Base-by-base conservation (phyloP, 2,329 filamentous ascomycete genomes). In the Dothistroma septosporum region DNA sequence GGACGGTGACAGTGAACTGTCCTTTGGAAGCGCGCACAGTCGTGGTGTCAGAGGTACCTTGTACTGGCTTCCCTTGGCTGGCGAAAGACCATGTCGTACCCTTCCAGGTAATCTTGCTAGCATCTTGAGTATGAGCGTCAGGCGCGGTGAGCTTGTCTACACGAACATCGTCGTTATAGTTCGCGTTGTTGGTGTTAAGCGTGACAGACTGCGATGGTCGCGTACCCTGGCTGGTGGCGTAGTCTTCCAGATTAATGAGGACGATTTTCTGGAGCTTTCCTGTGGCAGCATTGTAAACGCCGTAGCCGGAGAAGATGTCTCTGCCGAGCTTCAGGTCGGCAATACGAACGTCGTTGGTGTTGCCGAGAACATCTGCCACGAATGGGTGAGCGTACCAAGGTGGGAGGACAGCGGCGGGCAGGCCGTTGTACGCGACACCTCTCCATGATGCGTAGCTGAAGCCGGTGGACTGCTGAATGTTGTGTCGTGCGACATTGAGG, bases 361-460 rank as follows among this genome's bases (percentile, higher is more conserved):
- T 64, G n/a, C 62, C 62, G 28, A 64, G 58, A 4, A 64, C 58
- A 35, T 64, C 62, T 7, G 62, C 62, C 16, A 64, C 59, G 50
- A 64, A 64, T 6, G 62, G 62, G 46, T 64, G 62, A 19, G 62
- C 62, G 59, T 64, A 64, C 53, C 61, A 64, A 22, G 62, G 62
- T 48, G 62, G 56, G 9, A 61, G 56, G 6, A 64, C 62, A 8
- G 62, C 62, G 14, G 62, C 58, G 28, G 62, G 55, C 5, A 28
- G 24, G 48, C 57, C 59, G 16, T 56, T 48, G 44, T 56, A 59
- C 11, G 35, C 48, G 31, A 61, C 57, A 4, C 33, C 53, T 21
- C 62, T 53, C 62, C 62, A 64, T 12, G 56, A 59, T 1, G 62
- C 47, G 49, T 61, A 64, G 14, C 50, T 33, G 57, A 64, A 64